Percentiles rank a stretch among this genome's conserved stretches.
phyloP scores from a whole-genome alignment of 345 rosid species.

The Sapria himalayana region DNA sequence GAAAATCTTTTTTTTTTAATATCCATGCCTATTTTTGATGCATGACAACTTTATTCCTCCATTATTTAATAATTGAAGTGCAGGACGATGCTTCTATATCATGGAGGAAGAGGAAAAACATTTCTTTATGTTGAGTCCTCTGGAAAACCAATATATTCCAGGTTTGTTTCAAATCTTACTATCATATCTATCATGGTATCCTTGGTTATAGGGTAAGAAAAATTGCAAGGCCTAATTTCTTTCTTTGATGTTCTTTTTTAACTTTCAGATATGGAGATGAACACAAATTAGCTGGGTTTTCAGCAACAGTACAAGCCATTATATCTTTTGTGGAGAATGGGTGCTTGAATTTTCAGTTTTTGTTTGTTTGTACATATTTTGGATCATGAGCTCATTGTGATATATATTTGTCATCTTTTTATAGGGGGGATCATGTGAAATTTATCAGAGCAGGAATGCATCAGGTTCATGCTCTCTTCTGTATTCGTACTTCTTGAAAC shows the following conservation, averaged over 20 bases:
- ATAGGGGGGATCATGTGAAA: slow-evolving; percentile 65
- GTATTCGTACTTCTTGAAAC: slow-evolving; percentile 1
- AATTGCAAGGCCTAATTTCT: background rate
- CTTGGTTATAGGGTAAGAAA: background rate
- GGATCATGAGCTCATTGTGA: too few species aligned
- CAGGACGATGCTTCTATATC: slow-evolving; percentile 95
- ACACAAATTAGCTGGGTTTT: slow-evolving; percentile 95
- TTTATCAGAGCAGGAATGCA: slow-evolving; percentile 80
- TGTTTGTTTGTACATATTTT: too few species aligned
- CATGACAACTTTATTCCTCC: too few species aligned
- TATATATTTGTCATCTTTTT: slow-evolving; percentile 7
- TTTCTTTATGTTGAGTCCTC: slow-evolving; percentile 86
- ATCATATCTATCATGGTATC: background rate
- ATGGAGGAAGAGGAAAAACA: slow-evolving; percentile 99
- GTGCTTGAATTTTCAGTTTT: slow-evolving; percentile 29
- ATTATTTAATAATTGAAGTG: slow-evolving; percentile 25
- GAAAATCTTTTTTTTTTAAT: too few species aligned
- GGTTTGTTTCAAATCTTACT: slow-evolving; percentile 18
- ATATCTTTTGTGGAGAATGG: slow-evolving; percentile 95
- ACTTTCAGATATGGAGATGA: slow-evolving; percentile 81
- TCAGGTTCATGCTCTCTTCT: slow-evolving; percentile 31
- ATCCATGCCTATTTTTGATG: too few species aligned
- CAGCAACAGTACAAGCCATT: slow-evolving; percentile 97
- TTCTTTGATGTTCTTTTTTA: background rate
- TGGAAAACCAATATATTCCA: slow-evolving; percentile 97